Percentiles rank a stretch among this genome's conserved stretches.
These are phyloP conservation scores for Blastomyces gilchristii DNA, from an alignment of 2,329 filamentous ascomycete species.

Conservation along the genomic window DNA sequence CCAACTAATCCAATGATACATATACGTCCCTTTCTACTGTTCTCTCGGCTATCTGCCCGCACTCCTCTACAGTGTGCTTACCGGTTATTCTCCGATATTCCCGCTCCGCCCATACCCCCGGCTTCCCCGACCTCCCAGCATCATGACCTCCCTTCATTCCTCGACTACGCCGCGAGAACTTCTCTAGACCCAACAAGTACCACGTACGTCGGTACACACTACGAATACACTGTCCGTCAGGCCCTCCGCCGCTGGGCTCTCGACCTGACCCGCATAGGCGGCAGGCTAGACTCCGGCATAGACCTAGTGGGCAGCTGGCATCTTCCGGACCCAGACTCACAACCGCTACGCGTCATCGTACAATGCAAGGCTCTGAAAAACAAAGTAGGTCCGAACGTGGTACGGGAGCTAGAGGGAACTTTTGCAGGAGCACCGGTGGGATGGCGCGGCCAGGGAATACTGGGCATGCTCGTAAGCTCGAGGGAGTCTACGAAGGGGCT, in stretches of 20 bases:
- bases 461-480: slow-evolving; percentile 62
- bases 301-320: slow-evolving; percentile 40
- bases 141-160: slow-evolving; percentile 31
- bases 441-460: slow-evolving; percentile 55
- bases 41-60: slow-evolving; percentile 7
- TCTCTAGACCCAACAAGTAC: slow-evolving; percentile 30
- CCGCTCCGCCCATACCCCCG: slow-evolving; percentile 26
- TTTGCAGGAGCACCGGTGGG: slow-evolving; percentile 62
- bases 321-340: slow-evolving; percentile 25
- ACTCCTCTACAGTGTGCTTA: slow-evolving; percentile 4
- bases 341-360: slow-evolving; percentile 34
- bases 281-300: slow-evolving; percentile 37
- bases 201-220: slow-evolving; percentile 37
- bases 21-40: not conserved
- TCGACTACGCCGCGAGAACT: slow-evolving; percentile 31
- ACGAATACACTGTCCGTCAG: slow-evolving; percentile 37
- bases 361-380: slow-evolving; percentile 38
- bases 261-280: slow-evolving; percentile 35
- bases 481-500: slow-evolving; percentile 68
- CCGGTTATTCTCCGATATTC: slow-evolving; percentile 12
- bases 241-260: slow-evolving; percentile 33
- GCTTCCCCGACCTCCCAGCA: slow-evolving; percentile 28
- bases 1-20: slow-evolving; percentile 3
- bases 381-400: slow-evolving; percentile 35
- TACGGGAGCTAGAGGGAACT: slow-evolving; percentile 50